Evolutionary conservation across 345 rosid genomes (phyloP).

Genomic region (Rhodomyrtus tomentosa): DNA sequence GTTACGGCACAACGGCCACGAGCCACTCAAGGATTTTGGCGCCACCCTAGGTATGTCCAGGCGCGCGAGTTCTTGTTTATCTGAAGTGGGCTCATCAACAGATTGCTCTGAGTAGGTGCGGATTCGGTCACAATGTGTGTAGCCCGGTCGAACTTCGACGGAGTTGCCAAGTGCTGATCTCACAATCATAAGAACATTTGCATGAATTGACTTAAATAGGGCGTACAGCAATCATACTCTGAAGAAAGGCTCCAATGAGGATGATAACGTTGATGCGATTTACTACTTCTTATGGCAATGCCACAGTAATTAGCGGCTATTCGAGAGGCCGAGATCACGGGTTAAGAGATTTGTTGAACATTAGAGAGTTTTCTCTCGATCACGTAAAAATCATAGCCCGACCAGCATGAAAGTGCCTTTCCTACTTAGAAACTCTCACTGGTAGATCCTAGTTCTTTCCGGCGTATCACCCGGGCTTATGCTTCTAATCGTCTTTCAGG

Average conservation of each 20-base stretch:
- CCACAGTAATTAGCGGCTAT: background rate
- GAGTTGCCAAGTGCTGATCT: background rate
- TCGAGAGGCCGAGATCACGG: background rate
- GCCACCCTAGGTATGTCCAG: conserved; percentile 7
- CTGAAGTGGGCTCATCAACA: background rate
- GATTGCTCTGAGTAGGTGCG: background rate
- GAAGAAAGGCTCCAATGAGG: background rate
- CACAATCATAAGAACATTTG: background rate
- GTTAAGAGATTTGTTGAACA: background rate
- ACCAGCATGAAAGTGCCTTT: background rate
- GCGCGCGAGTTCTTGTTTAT: background rate
- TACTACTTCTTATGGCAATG: background rate
- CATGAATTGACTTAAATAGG: background rate
- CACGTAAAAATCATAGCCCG: background rate
- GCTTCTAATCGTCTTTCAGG: conserved; percentile 39
- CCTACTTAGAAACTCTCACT: background rate
- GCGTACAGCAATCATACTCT: background rate
- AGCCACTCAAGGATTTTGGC: conserved; percentile 44
- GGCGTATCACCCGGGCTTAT: conserved; percentile 10
- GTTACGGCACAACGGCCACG: conserved; percentile 47
- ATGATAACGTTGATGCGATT: background rate
- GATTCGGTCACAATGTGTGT: background rate
- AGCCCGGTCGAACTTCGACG: background rate
- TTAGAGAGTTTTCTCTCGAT: background rate
- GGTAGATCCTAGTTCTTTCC: background rate